A percentile compares a stretch with the other conserved stretches of the same genome.
Conservation (phyloP, 2,329 filamentous ascomycete genomes). For the Aspergillus vadensis region DNA sequence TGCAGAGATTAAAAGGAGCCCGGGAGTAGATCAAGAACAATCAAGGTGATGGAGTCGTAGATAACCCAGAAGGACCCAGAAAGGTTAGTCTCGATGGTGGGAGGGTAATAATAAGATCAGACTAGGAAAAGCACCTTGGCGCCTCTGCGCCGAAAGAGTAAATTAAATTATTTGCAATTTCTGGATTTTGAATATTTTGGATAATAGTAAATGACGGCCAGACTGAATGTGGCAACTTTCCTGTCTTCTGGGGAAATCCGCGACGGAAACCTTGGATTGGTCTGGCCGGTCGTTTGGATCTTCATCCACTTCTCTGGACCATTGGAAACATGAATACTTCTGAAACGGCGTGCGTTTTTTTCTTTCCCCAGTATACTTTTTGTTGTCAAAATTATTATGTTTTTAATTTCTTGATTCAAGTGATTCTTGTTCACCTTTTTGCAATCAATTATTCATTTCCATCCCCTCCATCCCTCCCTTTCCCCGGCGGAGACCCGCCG, state of each 20-base stretch:
- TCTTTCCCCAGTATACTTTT: not conserved
- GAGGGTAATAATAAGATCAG: not conserved
- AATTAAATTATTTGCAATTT: not conserved
- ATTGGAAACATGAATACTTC: not conserved
- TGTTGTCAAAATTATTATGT: not conserved
- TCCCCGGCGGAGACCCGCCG: not conserved
- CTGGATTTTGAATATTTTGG: not conserved
- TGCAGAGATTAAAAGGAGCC: conserved; percentile 24
- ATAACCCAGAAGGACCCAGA: conserved; percentile 1
- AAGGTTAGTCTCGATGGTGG: not conserved
- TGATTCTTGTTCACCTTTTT: not conserved
- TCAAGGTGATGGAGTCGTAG: conserved; percentile 6
- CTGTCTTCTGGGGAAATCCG: not conserved
- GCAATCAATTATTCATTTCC: not conserved
- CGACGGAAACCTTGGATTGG: conserved; percentile 12
- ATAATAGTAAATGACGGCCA: conserved; percentile 11
- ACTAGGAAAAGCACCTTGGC: not conserved
- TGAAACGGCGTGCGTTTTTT: not conserved
- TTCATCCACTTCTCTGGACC: conserved; percentile 3
- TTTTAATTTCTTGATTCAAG: not conserved
- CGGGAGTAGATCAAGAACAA: conserved; percentile 24
- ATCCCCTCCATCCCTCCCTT: not conserved
- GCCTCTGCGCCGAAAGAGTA: not conserved
- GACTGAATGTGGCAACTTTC: conserved; percentile 19
- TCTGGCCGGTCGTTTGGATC: conserved; percentile 7